Evolutionary conservation across 2,329 filamentous ascomycete species (phyloP), one percentile per base, ranked within the genome.

Genomic region (Fusarium praegraminearum): DNA sequence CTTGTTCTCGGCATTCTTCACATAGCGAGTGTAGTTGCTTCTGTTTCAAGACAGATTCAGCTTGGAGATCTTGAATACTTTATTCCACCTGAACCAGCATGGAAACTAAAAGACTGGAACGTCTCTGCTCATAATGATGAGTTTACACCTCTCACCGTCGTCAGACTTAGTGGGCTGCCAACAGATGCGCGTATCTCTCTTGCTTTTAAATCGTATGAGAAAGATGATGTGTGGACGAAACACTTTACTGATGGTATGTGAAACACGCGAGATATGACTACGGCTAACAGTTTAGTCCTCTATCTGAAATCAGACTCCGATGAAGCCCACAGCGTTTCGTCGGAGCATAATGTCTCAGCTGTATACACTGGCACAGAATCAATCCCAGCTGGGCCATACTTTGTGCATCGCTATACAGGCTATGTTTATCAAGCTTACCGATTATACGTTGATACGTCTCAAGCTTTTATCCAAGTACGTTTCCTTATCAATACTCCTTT

Each of bases 21-120:
- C 28, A 28, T 59, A 9, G 12, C 40, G 4, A 2, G 33, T 15
- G 58, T 20, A 5, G 51, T 49, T 40, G 64, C 64, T 12, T 51
- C 49, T 30, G 52, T 68, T 8, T 68, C 65, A 3, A 50, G 64
- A 9, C 65, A 68, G 33, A 68, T 68, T 12, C 49, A 68, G 7
- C 12, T 68, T 3, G 64, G 49, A 3, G 20, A 64, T 1, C 10
- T 40, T 30, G 64, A 68, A 33, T 68, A 60, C 40, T 68, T 68
- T 60, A 30, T 68, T 9, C 65, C 65, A 7, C 58, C 64, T 4
- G 44, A 36, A 0, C 33, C 36, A 16, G 30, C 64, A 1, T 68
- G 65, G 65, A 68, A 41, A 1, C 15, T 68, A 16, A 15, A 68
- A 2, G 54, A 45, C 1, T 68, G 65, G 64, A 13, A 55, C 20